A percentile compares a stretch with the other conserved stretches of the same genome.
Conservation (phyloP, 345 rosid genomes). For the Pistacia atlantica region DNA sequence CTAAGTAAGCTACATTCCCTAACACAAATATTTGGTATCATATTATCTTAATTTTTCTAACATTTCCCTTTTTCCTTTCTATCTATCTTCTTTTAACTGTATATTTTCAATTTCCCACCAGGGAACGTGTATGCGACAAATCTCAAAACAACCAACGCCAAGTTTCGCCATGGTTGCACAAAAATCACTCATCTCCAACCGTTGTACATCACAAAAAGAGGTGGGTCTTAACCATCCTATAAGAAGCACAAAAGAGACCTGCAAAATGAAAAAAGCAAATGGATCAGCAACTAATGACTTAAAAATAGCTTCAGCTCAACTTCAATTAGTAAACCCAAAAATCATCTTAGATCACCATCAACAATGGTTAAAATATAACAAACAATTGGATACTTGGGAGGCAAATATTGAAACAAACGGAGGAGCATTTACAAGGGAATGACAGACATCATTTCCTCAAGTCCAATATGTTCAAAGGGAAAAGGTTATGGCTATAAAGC, state of each 20-base stretch:
- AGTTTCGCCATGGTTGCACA: too few relatives aligned
- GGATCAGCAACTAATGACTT: neutral
- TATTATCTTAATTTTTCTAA: neutral
- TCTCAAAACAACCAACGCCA: neutral
- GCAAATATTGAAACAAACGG: neutral
- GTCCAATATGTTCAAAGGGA: neutral
- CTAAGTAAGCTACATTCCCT: neutral
- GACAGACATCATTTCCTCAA: neutral
- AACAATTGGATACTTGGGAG: neutral
- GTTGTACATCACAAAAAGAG: neutral
- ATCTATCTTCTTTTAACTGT: neutral
- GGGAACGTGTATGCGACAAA: neutral
- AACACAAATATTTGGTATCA: neutral
- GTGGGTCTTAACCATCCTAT: neutral
- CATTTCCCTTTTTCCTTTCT: neutral
- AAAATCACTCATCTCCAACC: neutral
- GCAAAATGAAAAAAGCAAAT: slow-evolving; percentile 4
- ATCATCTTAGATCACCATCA: neutral
- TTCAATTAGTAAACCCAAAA: neutral
- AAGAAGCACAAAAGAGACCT: neutral
- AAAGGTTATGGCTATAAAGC: neutral
- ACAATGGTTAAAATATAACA: neutral
- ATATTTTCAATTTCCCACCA: neutral
- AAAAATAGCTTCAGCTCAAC: neutral
- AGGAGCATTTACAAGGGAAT: neutral